A percentile compares a stretch with the other conserved stretches of the same genome.
Conservation (phyloP, 192 early-diverging fungal genomes). For the Gigaspora rosea region DNA sequence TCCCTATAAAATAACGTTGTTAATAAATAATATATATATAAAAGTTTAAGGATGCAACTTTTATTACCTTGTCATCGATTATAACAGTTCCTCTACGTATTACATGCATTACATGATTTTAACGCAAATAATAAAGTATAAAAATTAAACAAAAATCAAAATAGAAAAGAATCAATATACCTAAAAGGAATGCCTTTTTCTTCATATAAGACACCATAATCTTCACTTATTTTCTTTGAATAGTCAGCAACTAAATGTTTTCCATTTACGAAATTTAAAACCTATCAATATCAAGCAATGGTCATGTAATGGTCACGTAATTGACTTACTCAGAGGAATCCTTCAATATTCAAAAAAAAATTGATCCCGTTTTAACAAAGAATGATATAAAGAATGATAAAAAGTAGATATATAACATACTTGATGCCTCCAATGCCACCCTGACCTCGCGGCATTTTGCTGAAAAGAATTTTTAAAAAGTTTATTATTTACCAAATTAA, state of each 20-base stretch:
- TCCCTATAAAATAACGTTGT: conserved; percentile 26
- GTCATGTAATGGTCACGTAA: too few relatives aligned
- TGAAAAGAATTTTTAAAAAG: conserved; percentile 10
- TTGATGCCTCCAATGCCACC: conserved; percentile 83
- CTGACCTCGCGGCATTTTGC: conserved; percentile 71
- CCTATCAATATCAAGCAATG: not conserved
- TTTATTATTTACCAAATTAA: not conserved
- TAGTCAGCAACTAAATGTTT: conserved; percentile 22
- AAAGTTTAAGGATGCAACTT: not conserved
- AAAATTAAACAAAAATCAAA: not conserved
- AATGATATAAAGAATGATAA: not conserved
- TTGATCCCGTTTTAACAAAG: not conserved
- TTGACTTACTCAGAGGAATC: conserved; percentile 23
- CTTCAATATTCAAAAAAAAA: not conserved
- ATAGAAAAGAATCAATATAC: not conserved
- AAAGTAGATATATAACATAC: conserved; percentile 35
- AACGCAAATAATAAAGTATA: not conserved
- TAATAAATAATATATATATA: conserved; percentile 8
- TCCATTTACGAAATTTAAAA: not conserved
- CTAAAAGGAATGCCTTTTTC: conserved; percentile 70
- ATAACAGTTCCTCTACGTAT: conserved; percentile 69
- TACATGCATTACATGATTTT: not conserved
- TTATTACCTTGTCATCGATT: conserved; percentile 72
- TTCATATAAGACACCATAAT: conserved; percentile 81
- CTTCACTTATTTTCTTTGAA: conserved; percentile 76